Evolutionary conservation across 345 rosid species (phyloP).

Genomic region (Heritiera littoralis): DNA sequence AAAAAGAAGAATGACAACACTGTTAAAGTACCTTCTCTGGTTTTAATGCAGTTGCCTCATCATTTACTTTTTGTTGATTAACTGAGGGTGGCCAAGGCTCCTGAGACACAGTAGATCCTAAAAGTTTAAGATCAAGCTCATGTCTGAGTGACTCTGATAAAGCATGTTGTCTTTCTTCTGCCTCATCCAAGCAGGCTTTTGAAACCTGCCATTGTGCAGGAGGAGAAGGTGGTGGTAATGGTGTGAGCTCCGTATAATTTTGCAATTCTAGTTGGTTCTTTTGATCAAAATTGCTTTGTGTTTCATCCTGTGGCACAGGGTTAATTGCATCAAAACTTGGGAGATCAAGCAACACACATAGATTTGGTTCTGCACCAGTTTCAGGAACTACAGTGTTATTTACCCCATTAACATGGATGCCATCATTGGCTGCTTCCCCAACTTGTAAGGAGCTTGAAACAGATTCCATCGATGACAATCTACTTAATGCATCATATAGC

Average conservation of each 20-base stretch:
- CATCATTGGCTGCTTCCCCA: constrained; percentile 23
- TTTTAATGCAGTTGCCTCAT: constrained; percentile 36
- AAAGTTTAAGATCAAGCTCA: constrained; percentile 38
- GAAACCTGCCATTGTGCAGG: constrained; percentile 69
- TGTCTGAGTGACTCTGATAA: constrained; percentile 34
- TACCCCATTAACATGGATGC: constrained; percentile 22
- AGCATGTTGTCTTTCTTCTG: constrained; percentile 38
- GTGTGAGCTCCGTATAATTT: constrained; percentile 37
- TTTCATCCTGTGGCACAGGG: constrained; percentile 33
- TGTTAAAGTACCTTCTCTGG: constrained; percentile 48
- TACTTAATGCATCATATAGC: constrained; percentile 43
- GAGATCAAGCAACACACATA: constrained; percentile 46
- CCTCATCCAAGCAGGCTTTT: constrained; percentile 37
- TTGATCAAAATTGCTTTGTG: constrained; percentile 23
- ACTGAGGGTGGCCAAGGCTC: constrained; percentile 40
- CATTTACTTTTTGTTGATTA: constrained; percentile 35
- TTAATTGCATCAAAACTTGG: constrained; percentile 54
- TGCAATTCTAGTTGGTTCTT: constrained; percentile 33
- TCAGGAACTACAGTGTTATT: constrained; percentile 28
- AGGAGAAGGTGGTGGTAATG: constrained; percentile 75
- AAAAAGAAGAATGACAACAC: background rate
- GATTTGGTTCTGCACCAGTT: constrained; percentile 42
- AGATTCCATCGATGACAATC: constrained; percentile 41
- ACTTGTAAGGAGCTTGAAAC: constrained; percentile 40
- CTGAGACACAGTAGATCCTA: constrained; percentile 32